Conservation (phyloP, 768 basidiomycete genomes). For the Suillus bovinus region DNA sequence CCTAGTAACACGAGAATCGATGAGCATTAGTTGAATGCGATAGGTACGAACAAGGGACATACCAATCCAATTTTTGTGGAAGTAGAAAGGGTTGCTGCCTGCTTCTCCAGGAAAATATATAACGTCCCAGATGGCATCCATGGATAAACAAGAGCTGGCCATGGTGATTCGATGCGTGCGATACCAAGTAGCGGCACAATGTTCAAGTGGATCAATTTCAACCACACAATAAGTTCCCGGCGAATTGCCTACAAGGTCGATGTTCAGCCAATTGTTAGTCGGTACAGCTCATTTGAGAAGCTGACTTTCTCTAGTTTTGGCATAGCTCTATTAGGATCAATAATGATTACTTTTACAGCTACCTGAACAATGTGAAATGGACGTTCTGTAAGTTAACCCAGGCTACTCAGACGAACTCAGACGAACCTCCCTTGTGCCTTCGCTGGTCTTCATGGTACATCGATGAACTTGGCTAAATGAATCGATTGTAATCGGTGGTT, state of each 20-base stretch:
- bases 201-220: constrained; percentile 18
- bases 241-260: constrained; percentile 13
- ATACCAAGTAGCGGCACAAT: constrained; percentile 23
- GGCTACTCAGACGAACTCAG: neutral
- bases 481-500: neutral
- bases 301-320: neutral
- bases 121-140: constrained; percentile 9
- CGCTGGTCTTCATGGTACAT: neutral
- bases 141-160: neutral
- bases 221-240: constrained; percentile 25
- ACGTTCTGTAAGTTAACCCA: neutral
- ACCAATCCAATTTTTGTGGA: neutral
- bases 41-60: neutral
- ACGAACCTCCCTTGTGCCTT: neutral
- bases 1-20: constrained; percentile 4
- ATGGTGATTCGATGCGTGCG: constrained; percentile 1
- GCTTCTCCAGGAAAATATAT: neutral
- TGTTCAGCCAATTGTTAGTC: neutral
- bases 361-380: neutral
- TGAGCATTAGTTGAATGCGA: neutral
- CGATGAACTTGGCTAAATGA: neutral
- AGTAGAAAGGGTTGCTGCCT: too few species aligned
- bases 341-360: neutral
- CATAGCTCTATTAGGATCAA: neutral
- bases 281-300: neutral